These are phyloP conservation scores for Nicotiana benthamiana DNA, from an alignment of 257 asterid genomes.

Conservation along the genomic window DNA sequence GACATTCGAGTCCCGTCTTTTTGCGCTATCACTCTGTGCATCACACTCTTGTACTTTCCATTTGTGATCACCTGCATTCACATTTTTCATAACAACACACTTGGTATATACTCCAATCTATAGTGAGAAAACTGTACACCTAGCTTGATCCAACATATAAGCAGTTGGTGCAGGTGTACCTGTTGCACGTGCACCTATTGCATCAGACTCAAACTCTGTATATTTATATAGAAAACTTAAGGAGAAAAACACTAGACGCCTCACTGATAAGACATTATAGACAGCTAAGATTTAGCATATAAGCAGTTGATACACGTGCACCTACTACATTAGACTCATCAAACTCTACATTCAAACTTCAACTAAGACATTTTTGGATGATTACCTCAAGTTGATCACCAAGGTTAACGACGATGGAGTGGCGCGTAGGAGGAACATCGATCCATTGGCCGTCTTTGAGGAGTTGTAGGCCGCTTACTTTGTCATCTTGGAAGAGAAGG, in stretches of 20 bases:
- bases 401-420: constrained; percentile 61
- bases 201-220: too few relatives aligned
- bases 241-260: too few relatives aligned
- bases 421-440: constrained; percentile 50
- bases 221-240: too few relatives aligned
- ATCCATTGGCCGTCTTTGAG: constrained; percentile 51
- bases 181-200: too few relatives aligned
- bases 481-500: constrained; percentile 60
- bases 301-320: not conserved
- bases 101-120: too few relatives aligned
- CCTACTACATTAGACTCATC: not conserved
- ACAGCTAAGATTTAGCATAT: too few relatives aligned
- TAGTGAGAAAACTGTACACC: too few relatives aligned
- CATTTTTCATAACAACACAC: too few relatives aligned
- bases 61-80: constrained; percentile 19
- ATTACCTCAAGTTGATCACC: constrained; percentile 65
- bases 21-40: constrained; percentile 23
- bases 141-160: too few relatives aligned
- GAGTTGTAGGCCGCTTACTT: constrained; percentile 55
- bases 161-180: not conserved
- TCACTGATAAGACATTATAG: too few relatives aligned
- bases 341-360: not conserved
- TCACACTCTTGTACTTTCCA: constrained; percentile 24
- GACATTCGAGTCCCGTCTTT: constrained; percentile 22
- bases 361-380: too few relatives aligned